These are phyloP conservation scores for Globisporangium rhizosaccharum DNA, from an alignment of 352 stramenopile species.

Conservation along the genomic window DNA sequence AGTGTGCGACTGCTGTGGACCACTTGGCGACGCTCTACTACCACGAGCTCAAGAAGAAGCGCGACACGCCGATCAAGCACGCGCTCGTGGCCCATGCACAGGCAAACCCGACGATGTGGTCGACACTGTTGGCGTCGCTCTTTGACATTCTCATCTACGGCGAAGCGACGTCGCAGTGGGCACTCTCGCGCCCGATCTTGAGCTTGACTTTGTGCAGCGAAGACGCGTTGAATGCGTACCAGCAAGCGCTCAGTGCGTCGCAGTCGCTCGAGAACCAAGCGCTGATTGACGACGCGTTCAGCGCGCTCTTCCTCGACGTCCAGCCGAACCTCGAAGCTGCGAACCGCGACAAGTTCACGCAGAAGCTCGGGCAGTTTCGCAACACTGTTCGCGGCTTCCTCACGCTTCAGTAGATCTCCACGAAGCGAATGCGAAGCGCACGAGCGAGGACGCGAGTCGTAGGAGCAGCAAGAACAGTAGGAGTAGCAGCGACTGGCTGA, in stretches of 20 bases:
- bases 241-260: constrained; percentile 92
- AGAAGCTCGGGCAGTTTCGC: constrained; percentile 96
- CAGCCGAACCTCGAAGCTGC: constrained; percentile 93
- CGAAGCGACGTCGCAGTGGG: constrained; percentile 96
- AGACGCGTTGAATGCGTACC: constrained; percentile 90
- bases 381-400: constrained; percentile 93
- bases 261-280: constrained; percentile 92
- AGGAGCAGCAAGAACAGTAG: not conserved
- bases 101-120: constrained; percentile 92
- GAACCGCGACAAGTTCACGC: constrained; percentile 98
- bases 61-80: constrained; percentile 92
- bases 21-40: constrained; percentile 91
- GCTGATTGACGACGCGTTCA: constrained; percentile 94
- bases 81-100: constrained; percentile 89
- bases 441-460: not conserved
- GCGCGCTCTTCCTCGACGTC: constrained; percentile 94
- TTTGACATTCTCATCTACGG: constrained; percentile 98
- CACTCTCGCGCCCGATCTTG: constrained; percentile 96
- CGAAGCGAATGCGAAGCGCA: constrained; percentile 3
- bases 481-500: not conserved
- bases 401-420: constrained; percentile 67
- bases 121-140: constrained; percentile 81
- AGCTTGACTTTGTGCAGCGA: constrained; percentile 96
- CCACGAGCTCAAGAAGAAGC: constrained; percentile 95
- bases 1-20: constrained; percentile 96